Percentiles rank a stretch among this genome's conserved stretches.
Evolutionary conservation across 305 asterid species (phyloP).

Genomic region (Fraxinus greggii): DNA sequence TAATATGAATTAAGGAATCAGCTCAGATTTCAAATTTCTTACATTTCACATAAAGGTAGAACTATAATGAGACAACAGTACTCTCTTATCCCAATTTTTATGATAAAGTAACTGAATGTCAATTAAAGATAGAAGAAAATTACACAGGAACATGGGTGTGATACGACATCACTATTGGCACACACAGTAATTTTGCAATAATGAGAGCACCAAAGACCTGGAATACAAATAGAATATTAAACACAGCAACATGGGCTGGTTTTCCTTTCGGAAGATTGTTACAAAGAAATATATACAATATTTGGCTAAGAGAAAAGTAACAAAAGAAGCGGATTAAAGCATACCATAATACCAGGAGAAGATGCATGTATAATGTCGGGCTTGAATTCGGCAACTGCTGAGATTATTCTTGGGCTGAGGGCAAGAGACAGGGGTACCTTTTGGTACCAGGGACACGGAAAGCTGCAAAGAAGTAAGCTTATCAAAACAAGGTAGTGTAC

Average conservation of each 20-base stretch:
- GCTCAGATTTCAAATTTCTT: conserved; percentile 16
- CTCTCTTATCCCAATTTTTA: not conserved
- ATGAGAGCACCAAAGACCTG: conserved; percentile 94
- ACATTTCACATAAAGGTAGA: not conserved
- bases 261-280: not conserved
- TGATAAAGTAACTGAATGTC: not conserved
- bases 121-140: conserved; percentile 4
- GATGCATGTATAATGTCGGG: conserved; percentile 98
- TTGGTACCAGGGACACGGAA: conserved; percentile 86
- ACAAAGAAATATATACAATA: not conserved
- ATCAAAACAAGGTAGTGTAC: conserved; percentile 1
- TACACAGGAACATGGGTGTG: conserved; percentile 99
- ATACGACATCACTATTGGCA: conserved; percentile 91
- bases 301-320: conserved; percentile 6
- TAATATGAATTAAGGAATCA: conserved; percentile 29
- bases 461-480: conserved; percentile 47
- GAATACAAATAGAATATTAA: conserved; percentile 4
- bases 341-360: conserved; percentile 96
- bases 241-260: conserved; percentile 8
- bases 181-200: conserved; percentile 76
- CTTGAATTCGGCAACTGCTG: conserved; percentile 84
- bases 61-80: not conserved
- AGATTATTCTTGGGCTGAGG: conserved; percentile 96
- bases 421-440: conserved; percentile 94
- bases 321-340: conserved; percentile 13